Evolutionary conservation across 441 rosid species (phyloP).

Genomic region (Gossypium gossypioides): DNA sequence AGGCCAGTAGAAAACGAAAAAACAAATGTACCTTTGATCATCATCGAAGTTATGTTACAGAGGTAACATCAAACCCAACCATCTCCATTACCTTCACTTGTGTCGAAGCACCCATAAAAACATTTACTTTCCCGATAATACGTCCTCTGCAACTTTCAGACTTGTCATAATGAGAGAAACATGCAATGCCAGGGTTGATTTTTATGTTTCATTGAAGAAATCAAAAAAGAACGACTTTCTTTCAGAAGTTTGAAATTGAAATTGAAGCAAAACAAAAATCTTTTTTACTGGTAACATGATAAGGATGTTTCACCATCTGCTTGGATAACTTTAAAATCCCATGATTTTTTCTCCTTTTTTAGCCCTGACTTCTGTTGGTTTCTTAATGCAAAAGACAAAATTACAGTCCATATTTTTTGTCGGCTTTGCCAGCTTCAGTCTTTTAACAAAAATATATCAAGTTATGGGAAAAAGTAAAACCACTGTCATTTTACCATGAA

Average conservation of each 20-base stretch:
- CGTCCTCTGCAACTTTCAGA: conserved; percentile 8
- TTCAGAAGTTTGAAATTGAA: neutral
- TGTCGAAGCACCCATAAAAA: neutral
- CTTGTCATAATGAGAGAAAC: neutral
- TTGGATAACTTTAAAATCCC: neutral
- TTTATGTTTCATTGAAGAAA: neutral
- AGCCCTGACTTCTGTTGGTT: neutral
- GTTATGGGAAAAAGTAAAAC: neutral
- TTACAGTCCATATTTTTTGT: neutral
- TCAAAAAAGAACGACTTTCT: neutral
- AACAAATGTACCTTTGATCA: neutral
- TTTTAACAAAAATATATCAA: neutral
- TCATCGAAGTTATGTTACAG: neutral
- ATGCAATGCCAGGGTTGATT: neutral
- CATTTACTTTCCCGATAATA: neutral
- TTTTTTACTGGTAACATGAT: neutral
- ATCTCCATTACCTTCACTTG: neutral
- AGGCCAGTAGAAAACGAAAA: neutral
- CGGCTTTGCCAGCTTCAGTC: neutral
- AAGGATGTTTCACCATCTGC: conserved; percentile 1
- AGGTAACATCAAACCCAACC: neutral
- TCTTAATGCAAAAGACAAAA: neutral
- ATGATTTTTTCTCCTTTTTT: neutral
- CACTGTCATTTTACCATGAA: neutral
- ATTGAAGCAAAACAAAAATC: neutral